These are phyloP conservation scores for Dillenia turbinata DNA, from an alignment of 164 flowering plant genomes.

Conservation along the genomic window DNA sequence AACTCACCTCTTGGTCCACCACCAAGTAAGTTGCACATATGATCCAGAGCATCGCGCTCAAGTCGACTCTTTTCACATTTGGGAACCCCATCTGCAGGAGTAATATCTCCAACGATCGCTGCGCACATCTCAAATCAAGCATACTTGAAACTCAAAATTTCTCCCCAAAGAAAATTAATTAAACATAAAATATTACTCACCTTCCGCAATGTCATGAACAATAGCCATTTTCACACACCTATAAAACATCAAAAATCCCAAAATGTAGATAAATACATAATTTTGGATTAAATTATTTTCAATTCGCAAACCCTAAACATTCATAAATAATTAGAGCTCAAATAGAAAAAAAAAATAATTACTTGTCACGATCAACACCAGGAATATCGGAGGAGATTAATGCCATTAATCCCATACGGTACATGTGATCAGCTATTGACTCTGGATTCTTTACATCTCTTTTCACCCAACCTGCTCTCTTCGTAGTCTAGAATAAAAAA, in stretches of 20 bases:
- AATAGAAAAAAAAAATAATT: constrained; percentile 12
- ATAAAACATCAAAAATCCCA: constrained; percentile 3
- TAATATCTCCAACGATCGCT: constrained; percentile 97
- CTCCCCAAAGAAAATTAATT: background rate
- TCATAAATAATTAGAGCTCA: background rate
- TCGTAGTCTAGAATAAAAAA: constrained; percentile 49
- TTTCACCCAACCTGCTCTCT: constrained; percentile 86
- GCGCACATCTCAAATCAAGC: constrained; percentile 4
- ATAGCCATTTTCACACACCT: constrained; percentile 97
- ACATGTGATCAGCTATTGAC: constrained; percentile 96
- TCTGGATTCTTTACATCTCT: constrained; percentile 69
- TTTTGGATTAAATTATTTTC: background rate
- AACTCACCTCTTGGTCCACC: constrained; percentile 73
- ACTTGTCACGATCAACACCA: constrained; percentile 83
- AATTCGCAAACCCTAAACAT: background rate
- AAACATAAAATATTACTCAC: constrained; percentile 22
- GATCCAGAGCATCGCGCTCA: constrained; percentile 75
- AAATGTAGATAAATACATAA: background rate
- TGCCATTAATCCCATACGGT: constrained; percentile 94
- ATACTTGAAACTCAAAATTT: too few relatives aligned
- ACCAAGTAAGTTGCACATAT: constrained; percentile 87
- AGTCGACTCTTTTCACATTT: constrained; percentile 75
- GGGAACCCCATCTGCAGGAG: constrained; percentile 84
- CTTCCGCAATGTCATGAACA: constrained; percentile 98
- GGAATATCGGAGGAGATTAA: constrained; percentile 74